phyloP scores from a whole-genome alignment of 1,139 yeast genomes.

The Magnusiomyces fungicola region DNA sequence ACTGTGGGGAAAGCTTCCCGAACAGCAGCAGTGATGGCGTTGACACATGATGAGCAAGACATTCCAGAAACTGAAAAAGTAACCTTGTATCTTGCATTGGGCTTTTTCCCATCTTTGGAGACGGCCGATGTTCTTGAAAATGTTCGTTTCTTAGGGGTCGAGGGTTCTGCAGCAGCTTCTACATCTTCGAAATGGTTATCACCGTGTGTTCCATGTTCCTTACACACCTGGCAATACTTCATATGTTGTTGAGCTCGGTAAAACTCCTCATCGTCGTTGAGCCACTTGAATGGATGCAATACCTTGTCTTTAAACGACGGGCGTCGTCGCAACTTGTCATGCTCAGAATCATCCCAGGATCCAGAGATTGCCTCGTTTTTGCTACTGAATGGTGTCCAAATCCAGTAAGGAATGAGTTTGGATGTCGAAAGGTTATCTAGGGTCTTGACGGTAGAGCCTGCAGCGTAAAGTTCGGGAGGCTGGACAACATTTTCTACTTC shows the following conservation, averaged over 20 bases:
- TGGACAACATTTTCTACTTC: slow-evolving; percentile 17
- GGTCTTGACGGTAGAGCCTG: slow-evolving; percentile 18
- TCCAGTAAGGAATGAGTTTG: slow-evolving; percentile 6
- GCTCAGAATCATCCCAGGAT: no score
- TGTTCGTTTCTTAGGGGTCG: neutral
- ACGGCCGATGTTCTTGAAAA: slow-evolving; percentile 6
- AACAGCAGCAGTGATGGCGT: slow-evolving; percentile 42
- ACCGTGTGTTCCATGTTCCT: slow-evolving; percentile 6
- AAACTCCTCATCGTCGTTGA: slow-evolving; percentile 31
- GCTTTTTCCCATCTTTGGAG: slow-evolving; percentile 13
- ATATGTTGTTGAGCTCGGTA: no score
- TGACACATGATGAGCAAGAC: slow-evolving; percentile 58
- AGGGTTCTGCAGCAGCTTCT: slow-evolving; percentile 1
- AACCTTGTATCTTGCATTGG: slow-evolving; percentile 37
- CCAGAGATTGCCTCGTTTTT: no score
- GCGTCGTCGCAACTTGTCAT: no score
- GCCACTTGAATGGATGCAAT: no score
- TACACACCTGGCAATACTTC: slow-evolving; percentile 28
- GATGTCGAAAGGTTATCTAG: slow-evolving; percentile 14
- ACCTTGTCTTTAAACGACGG: slow-evolving; percentile 5
- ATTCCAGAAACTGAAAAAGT: slow-evolving; percentile 53
- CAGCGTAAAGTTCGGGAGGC: slow-evolving; percentile 18
- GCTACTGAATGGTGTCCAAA: slow-evolving; percentile 13
- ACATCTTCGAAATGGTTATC: slow-evolving; percentile 8
- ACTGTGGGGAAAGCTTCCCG: slow-evolving; percentile 33